A percentile compares a stretch with the other conserved stretches of the same genome.
These are phyloP conservation scores for Kwoniella bestiolae DNA, from an alignment of 768 basidiomycete genomes.

Conservation along the genomic window DNA sequence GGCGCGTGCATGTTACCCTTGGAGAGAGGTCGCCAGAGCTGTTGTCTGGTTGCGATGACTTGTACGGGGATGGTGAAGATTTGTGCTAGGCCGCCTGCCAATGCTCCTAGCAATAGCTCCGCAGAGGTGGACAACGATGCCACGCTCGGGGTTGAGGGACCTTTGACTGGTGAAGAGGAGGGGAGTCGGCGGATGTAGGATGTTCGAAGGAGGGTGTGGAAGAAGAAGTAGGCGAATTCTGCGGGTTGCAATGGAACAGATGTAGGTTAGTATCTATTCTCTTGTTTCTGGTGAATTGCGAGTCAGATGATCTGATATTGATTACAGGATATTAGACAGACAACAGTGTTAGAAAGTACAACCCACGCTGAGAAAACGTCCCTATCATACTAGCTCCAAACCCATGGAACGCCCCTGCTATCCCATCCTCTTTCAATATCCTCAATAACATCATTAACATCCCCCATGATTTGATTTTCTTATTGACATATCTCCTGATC, in stretches of 20 bases:
- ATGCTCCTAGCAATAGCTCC: constrained; percentile 84
- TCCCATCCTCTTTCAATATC: constrained; percentile 79
- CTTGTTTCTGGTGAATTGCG: no score
- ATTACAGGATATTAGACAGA: constrained; percentile 17
- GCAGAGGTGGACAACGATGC: constrained; percentile 47
- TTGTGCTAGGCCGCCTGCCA: constrained; percentile 92
- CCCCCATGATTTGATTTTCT: constrained; percentile 55
- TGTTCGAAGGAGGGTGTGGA: constrained; percentile 89
- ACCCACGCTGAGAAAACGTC: constrained; percentile 94
- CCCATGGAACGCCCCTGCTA: constrained; percentile 82
- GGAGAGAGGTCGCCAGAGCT: constrained; percentile 66
- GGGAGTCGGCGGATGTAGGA: constrained; percentile 24
- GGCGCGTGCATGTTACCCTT: constrained; percentile 50
- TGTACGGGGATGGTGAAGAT: constrained; percentile 98
- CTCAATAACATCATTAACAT: constrained; percentile 69
- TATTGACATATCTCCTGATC: neutral
- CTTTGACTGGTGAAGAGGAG: constrained; percentile 6
- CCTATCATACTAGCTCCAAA: constrained; percentile 97
- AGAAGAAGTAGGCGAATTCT: constrained; percentile 99
- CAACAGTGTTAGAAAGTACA: neutral
- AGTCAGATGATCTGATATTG: no score
- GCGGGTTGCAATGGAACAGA: no score
- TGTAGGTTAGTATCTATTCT: no score
- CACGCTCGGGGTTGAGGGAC: constrained; percentile 19
- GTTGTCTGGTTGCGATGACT: constrained; percentile 96